phyloP scores from a whole-genome alignment of 1,139 yeast species.

The Magnusiomyces tetraspermus region DNA sequence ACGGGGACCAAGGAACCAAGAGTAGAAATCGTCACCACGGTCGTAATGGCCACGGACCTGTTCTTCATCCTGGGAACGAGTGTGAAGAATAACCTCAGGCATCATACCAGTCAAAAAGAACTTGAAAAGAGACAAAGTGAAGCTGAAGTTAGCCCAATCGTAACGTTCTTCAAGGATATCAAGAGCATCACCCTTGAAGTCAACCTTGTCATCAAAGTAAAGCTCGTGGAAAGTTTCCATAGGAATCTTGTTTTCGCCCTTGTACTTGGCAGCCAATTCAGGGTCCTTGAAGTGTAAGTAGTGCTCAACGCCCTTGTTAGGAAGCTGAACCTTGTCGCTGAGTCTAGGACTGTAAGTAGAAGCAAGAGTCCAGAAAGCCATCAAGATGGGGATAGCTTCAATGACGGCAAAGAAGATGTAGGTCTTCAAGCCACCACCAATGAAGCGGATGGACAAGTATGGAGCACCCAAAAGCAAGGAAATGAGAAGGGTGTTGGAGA shows the following conservation, averaged over 20 bases:
- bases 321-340: constrained; percentile 67
- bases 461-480: constrained; percentile 53
- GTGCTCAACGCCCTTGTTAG: constrained; percentile 67
- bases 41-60: constrained; percentile 94
- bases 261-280: constrained; percentile 61
- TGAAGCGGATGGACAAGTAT: constrained; percentile 48
- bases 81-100: constrained; percentile 87
- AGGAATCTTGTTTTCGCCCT: constrained; percentile 69
- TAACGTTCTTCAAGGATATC: constrained; percentile 80
- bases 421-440: constrained; percentile 69
- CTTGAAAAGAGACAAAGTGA: constrained; percentile 65
- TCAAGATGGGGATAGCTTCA: constrained; percentile 54
- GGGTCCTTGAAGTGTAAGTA: constrained; percentile 77
- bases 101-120: constrained; percentile 82
- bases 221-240: constrained; percentile 89
- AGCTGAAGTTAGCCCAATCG: constrained; percentile 81
- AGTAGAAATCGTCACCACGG: constrained; percentile 92
- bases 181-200: constrained; percentile 80
- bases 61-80: constrained; percentile 91
- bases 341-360: constrained; percentile 75
- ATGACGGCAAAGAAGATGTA: constrained; percentile 44
- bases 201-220: constrained; percentile 74
- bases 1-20: constrained; percentile 91
- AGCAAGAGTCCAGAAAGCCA: constrained; percentile 73
- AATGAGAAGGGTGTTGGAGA: constrained; percentile 52